Percentiles rank a stretch among this genome's conserved stretches.
These are phyloP conservation scores for Gryganskiella cystojenkinii DNA, from an alignment of 192 early-diverging fungal genomes.

Conservation along the genomic window DNA sequence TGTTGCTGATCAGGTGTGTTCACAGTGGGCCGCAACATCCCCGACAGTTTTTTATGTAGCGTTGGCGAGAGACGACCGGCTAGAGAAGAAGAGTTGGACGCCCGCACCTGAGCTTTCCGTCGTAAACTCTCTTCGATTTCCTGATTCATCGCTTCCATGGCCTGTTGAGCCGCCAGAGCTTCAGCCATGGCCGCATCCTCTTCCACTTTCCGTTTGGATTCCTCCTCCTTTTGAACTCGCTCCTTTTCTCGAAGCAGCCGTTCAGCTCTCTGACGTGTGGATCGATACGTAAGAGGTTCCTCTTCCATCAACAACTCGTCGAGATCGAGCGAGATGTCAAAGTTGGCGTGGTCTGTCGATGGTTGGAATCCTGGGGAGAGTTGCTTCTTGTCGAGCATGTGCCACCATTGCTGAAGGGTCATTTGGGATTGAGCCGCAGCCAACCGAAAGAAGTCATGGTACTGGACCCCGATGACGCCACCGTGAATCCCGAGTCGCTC, in stretches of 20 bases:
- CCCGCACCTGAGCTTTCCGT: conserved; percentile 1
- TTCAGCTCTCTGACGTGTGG: conserved; percentile 36
- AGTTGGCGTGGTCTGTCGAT: conserved; percentile 70
- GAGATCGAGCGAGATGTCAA: conserved; percentile 81
- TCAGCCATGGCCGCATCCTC: conserved; percentile 17
- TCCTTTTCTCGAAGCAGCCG: conserved; percentile 52
- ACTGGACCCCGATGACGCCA: conserved; percentile 40
- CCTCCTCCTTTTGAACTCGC: conserved; percentile 51
- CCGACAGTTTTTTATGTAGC: not conserved
- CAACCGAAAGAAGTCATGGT: conserved; percentile 58
- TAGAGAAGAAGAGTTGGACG: not conserved
- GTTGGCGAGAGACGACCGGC: not conserved
- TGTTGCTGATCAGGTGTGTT: not conserved
- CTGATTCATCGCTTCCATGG: conserved; percentile 43
- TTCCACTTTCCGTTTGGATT: conserved; percentile 27
- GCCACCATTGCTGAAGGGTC: conserved; percentile 47
- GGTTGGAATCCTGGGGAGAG: conserved; percentile 56
- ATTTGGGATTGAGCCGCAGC: conserved; percentile 28
- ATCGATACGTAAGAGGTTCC: conserved; percentile 64
- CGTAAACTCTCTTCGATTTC: conserved; percentile 34
- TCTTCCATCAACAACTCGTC: conserved; percentile 78
- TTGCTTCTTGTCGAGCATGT: conserved; percentile 56
- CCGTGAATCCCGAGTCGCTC: conserved; percentile 28
- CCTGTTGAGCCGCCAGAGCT: conserved; percentile 8
- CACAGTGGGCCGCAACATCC: no score